A percentile compares a stretch with the other conserved stretches of the same genome.
These are phyloP conservation scores for Anaeramoeba flamelloides DNA, from an alignment of 78 protist genomes.

Conservation along the genomic window DNA sequence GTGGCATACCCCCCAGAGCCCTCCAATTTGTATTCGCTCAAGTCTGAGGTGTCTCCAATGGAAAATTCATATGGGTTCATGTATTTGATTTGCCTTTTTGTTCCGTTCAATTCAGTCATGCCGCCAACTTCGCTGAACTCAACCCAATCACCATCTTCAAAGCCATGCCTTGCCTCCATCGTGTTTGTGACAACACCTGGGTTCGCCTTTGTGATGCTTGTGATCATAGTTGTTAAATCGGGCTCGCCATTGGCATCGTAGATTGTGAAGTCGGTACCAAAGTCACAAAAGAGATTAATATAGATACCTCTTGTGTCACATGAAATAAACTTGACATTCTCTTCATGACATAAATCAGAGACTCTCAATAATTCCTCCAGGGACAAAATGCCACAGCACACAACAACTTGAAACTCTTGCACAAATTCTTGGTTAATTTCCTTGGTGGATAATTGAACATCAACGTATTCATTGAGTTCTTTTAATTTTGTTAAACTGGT, in stretches of 20 bases:
- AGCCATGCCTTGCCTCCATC: neutral
- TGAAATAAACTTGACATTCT: neutral
- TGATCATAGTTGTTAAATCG: neutral
- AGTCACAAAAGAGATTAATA: neutral
- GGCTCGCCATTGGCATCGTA: neutral
- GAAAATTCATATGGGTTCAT: neutral
- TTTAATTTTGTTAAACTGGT: neutral
- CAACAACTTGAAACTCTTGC: neutral
- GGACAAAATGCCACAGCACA: neutral
- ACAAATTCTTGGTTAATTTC: neutral
- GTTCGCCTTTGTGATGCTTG: neutral
- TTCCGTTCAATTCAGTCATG: neutral
- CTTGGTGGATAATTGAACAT: neutral
- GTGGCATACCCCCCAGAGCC: neutral
- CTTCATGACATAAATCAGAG: neutral
- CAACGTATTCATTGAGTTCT: neutral
- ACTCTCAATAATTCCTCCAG: neutral
- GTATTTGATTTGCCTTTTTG: neutral
- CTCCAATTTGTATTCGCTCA: neutral
- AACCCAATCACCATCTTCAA: neutral
- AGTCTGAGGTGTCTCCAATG: neutral
- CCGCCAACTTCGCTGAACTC: neutral
- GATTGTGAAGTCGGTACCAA: neutral
- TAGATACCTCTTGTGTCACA: neutral
- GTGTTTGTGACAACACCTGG: neutral